Evolutionary conservation across 192 early-diverging fungal genomes (phyloP).

Genomic region (Rhizoclosmatium globosum): DNA sequence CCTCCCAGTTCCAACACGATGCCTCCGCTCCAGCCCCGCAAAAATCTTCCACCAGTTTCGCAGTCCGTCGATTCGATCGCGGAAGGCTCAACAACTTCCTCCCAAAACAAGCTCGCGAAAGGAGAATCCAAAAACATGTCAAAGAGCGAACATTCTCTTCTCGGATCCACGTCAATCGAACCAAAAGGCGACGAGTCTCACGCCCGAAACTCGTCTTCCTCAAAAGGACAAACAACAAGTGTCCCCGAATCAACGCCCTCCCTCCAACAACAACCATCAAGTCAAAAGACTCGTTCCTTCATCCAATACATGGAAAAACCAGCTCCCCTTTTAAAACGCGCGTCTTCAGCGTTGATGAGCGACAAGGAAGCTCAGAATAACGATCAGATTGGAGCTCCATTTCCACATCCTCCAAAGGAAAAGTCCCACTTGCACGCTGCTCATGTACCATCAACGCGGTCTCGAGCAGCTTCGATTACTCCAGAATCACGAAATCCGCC

Average conservation of each 20-base stretch:
- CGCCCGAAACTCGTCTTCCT: neutral
- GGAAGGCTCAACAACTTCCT: neutral
- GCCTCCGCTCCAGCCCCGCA: neutral
- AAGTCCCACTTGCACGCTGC: neutral
- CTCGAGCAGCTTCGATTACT: neutral
- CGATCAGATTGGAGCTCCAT: neutral
- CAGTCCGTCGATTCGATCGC: neutral
- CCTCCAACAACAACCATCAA: neutral
- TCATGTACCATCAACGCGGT: neutral
- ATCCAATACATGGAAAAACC: conserved; percentile 41
- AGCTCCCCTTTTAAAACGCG: conserved; percentile 33
- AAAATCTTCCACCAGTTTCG: neutral
- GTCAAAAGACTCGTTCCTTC: neutral
- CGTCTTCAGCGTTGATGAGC: conserved; percentile 27
- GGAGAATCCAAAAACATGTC: conserved; percentile 4
- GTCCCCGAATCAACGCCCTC: neutral
- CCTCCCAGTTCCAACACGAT: neutral
- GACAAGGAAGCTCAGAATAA: neutral
- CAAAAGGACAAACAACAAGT: neutral
- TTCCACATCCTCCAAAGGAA: too few relatives aligned
- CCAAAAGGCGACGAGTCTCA: neutral
- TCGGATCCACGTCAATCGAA: neutral
- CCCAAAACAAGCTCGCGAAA: neutral
- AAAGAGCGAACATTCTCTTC: neutral
- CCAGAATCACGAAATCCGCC: too few relatives aligned